Percentiles rank a stretch among this genome's conserved stretches.
Conservation (phyloP, 2,329 filamentous ascomycete species). For the Fonsecaea pedrosoi region DNA sequence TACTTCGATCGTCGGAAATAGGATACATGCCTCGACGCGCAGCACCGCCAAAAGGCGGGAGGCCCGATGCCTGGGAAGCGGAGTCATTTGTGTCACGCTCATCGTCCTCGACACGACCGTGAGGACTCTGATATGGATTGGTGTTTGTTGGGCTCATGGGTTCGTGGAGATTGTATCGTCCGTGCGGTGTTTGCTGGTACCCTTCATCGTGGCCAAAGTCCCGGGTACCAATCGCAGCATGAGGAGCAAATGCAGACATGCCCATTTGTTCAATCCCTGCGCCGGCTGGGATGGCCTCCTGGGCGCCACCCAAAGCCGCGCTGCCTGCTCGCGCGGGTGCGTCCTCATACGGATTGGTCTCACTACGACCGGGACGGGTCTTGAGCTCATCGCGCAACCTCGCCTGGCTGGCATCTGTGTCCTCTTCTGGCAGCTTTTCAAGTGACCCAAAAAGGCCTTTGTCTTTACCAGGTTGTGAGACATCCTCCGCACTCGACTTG, state of each 20-base stretch:
- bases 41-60: constrained; percentile 51
- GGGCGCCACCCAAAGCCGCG: constrained; percentile 75
- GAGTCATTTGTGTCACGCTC: constrained; percentile 60
- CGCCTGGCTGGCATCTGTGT: constrained; percentile 53
- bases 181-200: constrained; percentile 62
- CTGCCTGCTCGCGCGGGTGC: constrained; percentile 61
- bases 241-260: constrained; percentile 67
- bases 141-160: constrained; percentile 91
- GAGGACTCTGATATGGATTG: constrained; percentile 93
- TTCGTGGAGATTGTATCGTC: constrained; percentile 62
- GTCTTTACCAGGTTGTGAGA: constrained; percentile 59
- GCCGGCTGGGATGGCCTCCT: constrained; percentile 67
- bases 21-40: constrained; percentile 62
- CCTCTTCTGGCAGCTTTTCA: constrained; percentile 60
- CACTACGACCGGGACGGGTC: constrained; percentile 56
- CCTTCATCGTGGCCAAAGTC: constrained; percentile 65
- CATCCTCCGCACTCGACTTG: constrained; percentile 75
- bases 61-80: constrained; percentile 50
- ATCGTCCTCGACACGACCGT: constrained; percentile 70
- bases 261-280: constrained; percentile 61
- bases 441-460: constrained; percentile 62
- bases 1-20: constrained; percentile 80
- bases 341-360: constrained; percentile 57
- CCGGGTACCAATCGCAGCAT: constrained; percentile 63
- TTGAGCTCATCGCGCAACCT: constrained; percentile 59